Conservation (phyloP, 2,329 filamentous ascomycete genomes). For the Trichoderma arundinaceum region DNA sequence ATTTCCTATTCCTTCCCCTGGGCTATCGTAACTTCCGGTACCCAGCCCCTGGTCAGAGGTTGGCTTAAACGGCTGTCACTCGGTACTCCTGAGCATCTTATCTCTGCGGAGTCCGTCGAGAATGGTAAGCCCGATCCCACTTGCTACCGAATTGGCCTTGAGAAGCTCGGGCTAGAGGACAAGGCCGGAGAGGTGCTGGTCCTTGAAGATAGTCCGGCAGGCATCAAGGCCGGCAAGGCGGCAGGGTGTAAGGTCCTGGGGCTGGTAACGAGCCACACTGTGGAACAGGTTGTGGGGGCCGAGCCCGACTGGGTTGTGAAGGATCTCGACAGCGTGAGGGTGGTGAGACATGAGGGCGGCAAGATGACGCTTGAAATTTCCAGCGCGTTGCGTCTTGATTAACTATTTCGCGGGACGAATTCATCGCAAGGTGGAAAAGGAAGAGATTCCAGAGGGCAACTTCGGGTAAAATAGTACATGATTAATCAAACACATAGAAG, state of each 20-base stretch:
- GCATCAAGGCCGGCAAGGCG: conserved; percentile 80
- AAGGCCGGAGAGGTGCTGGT: conserved; percentile 67
- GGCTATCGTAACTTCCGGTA: conserved; percentile 86
- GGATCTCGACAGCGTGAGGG: conserved; percentile 75
- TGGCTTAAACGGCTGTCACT: conserved; percentile 74
- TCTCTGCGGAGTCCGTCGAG: conserved; percentile 76
- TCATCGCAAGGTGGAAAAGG: not conserved
- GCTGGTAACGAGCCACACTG: conserved; percentile 81
- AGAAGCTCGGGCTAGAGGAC: conserved; percentile 61
- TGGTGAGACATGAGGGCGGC: conserved; percentile 64
- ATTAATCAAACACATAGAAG: not conserved
- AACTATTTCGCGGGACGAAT: conserved; percentile 5
- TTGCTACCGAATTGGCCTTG: conserved; percentile 73
- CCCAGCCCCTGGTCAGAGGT: conserved; percentile 68
- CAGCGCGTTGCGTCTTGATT: conserved; percentile 56
- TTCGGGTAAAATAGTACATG: not conserved
- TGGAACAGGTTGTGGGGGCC: conserved; percentile 72
- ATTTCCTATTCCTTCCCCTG: conserved; percentile 70
- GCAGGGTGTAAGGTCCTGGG: conserved; percentile 85
- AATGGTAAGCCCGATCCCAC: conserved; percentile 78
- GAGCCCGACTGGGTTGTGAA: conserved; percentile 87
- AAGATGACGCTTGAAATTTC: conserved; percentile 70
- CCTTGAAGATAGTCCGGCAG: conserved; percentile 87
- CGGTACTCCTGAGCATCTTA: conserved; percentile 67
- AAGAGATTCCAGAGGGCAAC: not conserved